phyloP scores from a whole-genome alignment of 169 alveolate genomes.

The Ichthyophthirius multifiliis region DNA sequence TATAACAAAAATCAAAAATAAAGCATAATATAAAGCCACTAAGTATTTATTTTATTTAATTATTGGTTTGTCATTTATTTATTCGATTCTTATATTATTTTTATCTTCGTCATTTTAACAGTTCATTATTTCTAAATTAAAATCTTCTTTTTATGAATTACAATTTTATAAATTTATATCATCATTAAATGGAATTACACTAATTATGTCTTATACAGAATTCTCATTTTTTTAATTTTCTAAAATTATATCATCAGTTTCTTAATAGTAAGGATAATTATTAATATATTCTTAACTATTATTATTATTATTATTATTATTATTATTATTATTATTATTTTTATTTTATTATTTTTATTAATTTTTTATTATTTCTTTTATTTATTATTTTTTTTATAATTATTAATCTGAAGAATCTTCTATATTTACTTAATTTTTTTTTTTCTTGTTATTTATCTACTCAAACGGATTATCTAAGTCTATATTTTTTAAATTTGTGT shows the following conservation, averaged over 20 bases:
- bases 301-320: background rate
- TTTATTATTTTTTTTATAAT: background rate
- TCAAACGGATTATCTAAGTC: slow-evolving; percentile 1
- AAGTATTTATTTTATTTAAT: background rate
- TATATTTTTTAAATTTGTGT: background rate
- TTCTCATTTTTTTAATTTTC: background rate
- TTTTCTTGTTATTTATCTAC: background rate
- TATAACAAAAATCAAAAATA: background rate
- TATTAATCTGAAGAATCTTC: background rate
- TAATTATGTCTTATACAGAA: background rate
- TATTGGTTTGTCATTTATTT: background rate
- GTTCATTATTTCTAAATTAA: background rate
- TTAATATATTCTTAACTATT: background rate
- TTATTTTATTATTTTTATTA: background rate
- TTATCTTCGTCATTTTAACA: background rate
- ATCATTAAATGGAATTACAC: background rate
- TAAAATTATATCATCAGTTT: background rate
- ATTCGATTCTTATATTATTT: background rate
- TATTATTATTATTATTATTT: background rate
- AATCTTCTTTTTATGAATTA: too few species aligned
- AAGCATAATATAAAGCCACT: background rate
- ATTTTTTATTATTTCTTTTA: background rate
- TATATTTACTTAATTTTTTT: background rate
- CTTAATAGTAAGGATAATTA: background rate
- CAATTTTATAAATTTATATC: too few species aligned